phyloP scores from a whole-genome alignment of 164 flowering plant genomes.

The Vitis cinerea region DNA sequence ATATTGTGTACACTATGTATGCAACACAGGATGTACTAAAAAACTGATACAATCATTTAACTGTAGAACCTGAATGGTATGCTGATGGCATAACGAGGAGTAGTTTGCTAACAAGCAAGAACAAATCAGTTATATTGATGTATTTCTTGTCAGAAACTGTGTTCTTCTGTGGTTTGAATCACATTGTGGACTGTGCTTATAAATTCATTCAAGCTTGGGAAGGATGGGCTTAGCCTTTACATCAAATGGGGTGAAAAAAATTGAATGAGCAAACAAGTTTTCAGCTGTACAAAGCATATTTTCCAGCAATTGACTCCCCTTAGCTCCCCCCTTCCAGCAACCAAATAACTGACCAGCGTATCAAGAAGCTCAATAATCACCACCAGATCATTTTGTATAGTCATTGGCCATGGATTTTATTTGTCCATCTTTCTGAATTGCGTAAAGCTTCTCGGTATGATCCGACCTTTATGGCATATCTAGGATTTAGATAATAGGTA shows the following conservation, averaged over 20 bases:
- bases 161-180: neutral
- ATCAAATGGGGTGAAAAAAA: slow-evolving; percentile 2
- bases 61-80: too few species aligned
- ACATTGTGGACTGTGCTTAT: neutral
- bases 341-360: neutral
- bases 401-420: neutral
- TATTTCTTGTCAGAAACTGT: neutral
- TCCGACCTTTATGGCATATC: too few species aligned
- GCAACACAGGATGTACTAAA: too few species aligned
- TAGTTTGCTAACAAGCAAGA: neutral
- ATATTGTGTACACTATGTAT: too few species aligned
- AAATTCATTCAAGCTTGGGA: neutral
- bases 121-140: neutral
- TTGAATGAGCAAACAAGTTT: slow-evolving; percentile 1
- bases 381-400: neutral
- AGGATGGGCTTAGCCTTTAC: neutral
- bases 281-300: slow-evolving; percentile 19
- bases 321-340: neutral
- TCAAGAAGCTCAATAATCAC: neutral
- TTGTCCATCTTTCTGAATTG: neutral
- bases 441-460: neutral
- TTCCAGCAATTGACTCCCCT: neutral
- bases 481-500: too few species aligned
- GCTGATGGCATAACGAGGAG: neutral
- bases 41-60: too few species aligned